These are phyloP conservation scores for Sporothrix phasma DNA, from an alignment of 2,329 filamentous ascomycete species.

Conservation along the genomic window DNA sequence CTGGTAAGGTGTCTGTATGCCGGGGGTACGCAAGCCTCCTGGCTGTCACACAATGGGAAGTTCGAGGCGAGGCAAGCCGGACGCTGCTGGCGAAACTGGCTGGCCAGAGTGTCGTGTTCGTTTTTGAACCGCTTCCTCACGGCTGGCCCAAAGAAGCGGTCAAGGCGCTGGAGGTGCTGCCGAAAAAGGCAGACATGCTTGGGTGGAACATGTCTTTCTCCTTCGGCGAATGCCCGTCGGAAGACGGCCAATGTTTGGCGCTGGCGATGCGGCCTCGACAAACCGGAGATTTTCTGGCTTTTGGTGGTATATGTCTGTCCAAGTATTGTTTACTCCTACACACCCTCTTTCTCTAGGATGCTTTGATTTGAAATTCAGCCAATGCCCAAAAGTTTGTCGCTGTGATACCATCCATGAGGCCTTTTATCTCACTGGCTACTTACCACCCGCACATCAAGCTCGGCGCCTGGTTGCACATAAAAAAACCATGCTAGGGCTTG, in stretches of 20 bases:
- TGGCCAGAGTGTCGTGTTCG: neutral
- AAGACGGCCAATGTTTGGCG: neutral
- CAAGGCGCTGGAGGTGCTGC: neutral
- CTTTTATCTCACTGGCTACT: conserved; percentile 8
- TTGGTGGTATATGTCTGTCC: neutral
- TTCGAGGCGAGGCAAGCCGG: neutral
- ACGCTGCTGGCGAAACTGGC: neutral
- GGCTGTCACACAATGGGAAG: neutral
- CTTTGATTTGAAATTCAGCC: neutral
- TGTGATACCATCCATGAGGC: conserved; percentile 9
- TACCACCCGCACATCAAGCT: neutral
- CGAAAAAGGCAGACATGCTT: neutral
- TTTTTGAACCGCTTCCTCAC: neutral
- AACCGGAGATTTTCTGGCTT: neutral
- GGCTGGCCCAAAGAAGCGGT: conserved; percentile 3
- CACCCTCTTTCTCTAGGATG: neutral
- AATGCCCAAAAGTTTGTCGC: neutral
- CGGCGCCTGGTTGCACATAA: neutral
- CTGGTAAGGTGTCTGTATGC: neutral
- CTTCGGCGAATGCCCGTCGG: neutral
- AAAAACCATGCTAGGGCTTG: neutral
- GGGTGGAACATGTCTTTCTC: conserved; percentile 6
- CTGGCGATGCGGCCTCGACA: neutral
- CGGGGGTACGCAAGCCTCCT: neutral
- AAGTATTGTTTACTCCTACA: neutral